These are phyloP conservation scores for Ascochyta koolunga DNA, from an alignment of 2,329 filamentous ascomycete genomes.

Conservation along the genomic window DNA sequence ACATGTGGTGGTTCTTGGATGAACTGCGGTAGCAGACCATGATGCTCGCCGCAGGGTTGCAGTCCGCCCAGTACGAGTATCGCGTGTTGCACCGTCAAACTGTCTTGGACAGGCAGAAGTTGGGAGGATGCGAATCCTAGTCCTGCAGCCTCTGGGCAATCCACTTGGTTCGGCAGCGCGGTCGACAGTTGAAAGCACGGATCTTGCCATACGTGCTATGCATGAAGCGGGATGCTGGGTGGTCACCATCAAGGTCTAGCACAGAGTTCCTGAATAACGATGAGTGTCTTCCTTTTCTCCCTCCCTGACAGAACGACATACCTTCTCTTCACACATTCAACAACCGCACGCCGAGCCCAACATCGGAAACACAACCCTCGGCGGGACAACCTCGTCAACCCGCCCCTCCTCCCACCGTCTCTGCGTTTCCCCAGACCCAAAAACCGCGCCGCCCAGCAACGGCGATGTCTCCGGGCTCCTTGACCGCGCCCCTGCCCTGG, in stretches of 20 bases:
- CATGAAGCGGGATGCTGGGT: not conserved
- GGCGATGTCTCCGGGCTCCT: conserved; percentile 2
- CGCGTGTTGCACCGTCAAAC: no score
- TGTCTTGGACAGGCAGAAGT: no score
- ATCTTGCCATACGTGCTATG: not conserved
- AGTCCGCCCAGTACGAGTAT: no score
- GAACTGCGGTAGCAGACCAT: no score
- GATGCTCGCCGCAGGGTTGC: no score
- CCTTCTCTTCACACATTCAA: not conserved
- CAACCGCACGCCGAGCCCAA: not conserved
- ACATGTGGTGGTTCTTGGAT: no score
- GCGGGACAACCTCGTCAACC: not conserved
- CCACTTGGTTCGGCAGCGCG: no score
- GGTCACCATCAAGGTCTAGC: no score
- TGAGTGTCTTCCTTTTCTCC: not conserved
- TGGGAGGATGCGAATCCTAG: no score
- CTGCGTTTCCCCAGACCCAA: not conserved
- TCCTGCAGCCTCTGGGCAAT: no score
- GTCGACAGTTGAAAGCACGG: no score
- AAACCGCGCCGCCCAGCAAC: not conserved
- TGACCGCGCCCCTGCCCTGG: not conserved
- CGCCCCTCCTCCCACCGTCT: not conserved
- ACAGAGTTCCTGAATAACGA: not conserved
- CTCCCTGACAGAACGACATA: not conserved
- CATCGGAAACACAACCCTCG: conserved; percentile 5